These are phyloP conservation scores for Colletotrichum euphorbiae DNA, from an alignment of 2,329 filamentous ascomycete genomes.

Conservation along the genomic window DNA sequence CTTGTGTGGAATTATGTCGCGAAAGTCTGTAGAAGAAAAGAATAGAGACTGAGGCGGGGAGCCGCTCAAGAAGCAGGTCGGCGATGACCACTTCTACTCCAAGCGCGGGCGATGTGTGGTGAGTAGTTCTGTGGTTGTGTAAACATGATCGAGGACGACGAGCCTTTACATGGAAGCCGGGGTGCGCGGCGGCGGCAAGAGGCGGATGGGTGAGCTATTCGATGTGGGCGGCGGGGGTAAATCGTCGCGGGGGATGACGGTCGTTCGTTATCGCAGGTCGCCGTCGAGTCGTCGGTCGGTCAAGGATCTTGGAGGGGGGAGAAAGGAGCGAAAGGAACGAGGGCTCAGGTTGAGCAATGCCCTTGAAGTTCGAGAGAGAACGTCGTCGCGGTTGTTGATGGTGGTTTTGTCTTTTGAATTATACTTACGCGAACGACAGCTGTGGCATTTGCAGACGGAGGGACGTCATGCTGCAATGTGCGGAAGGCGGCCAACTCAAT, in stretches of 20 bases:
- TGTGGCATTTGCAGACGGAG: background rate
- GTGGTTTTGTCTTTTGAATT: background rate
- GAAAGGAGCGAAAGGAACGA: background rate
- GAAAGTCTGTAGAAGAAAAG: background rate
- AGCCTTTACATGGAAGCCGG: conserved; percentile 46
- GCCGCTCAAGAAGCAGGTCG: conserved; percentile 44
- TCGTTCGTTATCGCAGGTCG: conserved; percentile 2
- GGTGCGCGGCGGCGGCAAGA: conserved; percentile 14
- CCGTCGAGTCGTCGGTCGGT: background rate
- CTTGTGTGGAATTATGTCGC: background rate
- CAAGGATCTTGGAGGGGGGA: too few species aligned
- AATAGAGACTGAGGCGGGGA: background rate
- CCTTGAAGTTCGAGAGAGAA: background rate
- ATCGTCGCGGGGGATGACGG: conserved; percentile 2
- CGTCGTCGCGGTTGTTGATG: background rate
- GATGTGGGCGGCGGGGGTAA: conserved; percentile 4
- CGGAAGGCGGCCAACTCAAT: conserved; percentile 7
- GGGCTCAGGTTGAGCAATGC: background rate
- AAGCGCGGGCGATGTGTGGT: conserved; percentile 51
- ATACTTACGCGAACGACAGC: conserved; percentile 5
- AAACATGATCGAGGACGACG: conserved; percentile 55
- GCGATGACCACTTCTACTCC: conserved; percentile 49
- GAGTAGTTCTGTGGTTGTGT: conserved; percentile 50
- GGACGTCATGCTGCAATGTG: conserved; percentile 31
- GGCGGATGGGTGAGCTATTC: background rate